Evolutionary conservation across 345 rosid genomes (phyloP).

Genomic region (Linum usitatissimum): DNA sequence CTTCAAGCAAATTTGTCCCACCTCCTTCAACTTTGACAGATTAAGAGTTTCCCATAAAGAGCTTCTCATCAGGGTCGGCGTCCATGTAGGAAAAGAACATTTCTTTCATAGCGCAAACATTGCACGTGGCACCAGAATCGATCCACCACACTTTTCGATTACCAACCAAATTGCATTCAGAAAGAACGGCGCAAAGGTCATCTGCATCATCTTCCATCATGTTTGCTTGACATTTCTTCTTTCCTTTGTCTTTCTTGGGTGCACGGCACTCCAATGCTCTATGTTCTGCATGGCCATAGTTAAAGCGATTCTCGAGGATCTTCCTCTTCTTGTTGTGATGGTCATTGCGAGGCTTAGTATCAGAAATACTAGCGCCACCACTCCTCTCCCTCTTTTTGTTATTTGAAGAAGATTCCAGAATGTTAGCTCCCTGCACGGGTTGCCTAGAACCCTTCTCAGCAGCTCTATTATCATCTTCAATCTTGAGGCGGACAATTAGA

Average conservation of each 20-base stretch:
- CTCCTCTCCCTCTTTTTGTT: neutral
- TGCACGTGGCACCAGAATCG: neutral
- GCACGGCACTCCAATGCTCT: neutral
- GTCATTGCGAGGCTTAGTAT: neutral
- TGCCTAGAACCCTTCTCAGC: neutral
- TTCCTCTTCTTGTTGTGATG: neutral
- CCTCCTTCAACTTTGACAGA: neutral
- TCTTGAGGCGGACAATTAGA: neutral
- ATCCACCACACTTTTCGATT: too few relatives aligned
- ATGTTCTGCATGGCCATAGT: neutral
- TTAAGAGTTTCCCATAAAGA: neutral
- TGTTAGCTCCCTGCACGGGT: neutral
- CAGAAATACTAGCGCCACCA: too few relatives aligned
- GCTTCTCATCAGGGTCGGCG: neutral
- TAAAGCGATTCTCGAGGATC: neutral
- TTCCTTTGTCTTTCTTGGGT: neutral
- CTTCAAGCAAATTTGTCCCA: neutral
- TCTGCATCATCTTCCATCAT: neutral
- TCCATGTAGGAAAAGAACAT: neutral
- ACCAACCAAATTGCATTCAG: too few relatives aligned
- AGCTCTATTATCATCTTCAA: constrained; percentile 2
- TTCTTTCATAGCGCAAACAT: neutral
- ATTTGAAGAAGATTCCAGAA: neutral
- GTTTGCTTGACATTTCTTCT: neutral
- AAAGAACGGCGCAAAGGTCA: neutral